Base-by-base conservation (phyloP, 768 basidiomycete species). In the Kwoniella heveanensis region DNA sequence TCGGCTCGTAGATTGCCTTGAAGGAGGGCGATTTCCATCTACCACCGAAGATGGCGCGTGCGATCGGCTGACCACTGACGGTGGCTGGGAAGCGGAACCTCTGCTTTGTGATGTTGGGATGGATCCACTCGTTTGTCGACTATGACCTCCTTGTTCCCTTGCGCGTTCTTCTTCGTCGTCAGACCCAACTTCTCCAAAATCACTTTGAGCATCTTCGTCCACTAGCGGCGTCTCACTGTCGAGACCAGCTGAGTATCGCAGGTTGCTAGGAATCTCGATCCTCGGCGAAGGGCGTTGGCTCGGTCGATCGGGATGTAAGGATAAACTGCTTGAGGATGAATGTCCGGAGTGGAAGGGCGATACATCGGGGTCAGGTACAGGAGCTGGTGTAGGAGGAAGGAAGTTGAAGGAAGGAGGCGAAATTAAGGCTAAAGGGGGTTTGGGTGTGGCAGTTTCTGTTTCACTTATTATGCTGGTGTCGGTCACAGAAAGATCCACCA, bases 351-450 rank as follows among this genome's bases (percentile, higher is more conserved):
- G 72, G 53, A 76, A 76, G 5, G 74, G 72, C n/a, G 72, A 60
- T 4, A 50, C 25, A 21, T 56, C 62, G 1, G 70, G 63, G 29
- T 77, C 71, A 6, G 60, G 30, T 19, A 70, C 22, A 24, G 74
- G 66, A 15, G 72, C 72, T 0, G 75, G 75, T 5, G 75, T 77
- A 30, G 75, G 72, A 12, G 75, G 75, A 46, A 72, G 70, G 21
- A 77, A 52, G 30, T 53, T 66, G 54, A 76, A 58, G 2, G 54
- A 50, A 9, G 71, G 71, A 7, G 66, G 65, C 21, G 57, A 15
- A 3, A 54, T 25, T 12, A 39, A 17, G 54, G 26, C 53, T 3
- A 25, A 8, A 24, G 22, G 17, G 5, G 50, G 25, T 53, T 57
- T 53, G 13, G 54, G 60, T 0, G 61, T 55, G 2, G 27, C 22